These are phyloP conservation scores for Cerioporus squamosus DNA, from an alignment of 1,284 basidiomycete species.

Conservation along the genomic window DNA sequence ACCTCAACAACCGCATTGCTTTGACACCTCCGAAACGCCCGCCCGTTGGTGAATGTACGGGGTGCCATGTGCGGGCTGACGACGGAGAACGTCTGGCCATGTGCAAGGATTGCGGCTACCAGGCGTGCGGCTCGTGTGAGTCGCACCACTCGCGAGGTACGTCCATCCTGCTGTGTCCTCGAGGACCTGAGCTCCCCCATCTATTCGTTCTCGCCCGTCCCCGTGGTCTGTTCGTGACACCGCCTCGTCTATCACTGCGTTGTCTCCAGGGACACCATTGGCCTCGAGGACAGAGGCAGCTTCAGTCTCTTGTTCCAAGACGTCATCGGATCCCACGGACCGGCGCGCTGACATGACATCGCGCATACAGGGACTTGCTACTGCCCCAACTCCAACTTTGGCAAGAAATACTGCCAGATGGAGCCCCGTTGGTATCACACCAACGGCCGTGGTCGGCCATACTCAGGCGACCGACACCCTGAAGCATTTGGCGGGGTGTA, in stretches of 20 bases:
- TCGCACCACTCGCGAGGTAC: constrained; percentile 35
- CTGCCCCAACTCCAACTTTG: constrained; percentile 42
- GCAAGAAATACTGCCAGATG: constrained; percentile 38
- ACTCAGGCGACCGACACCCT: constrained; percentile 42
- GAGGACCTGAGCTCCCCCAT: not conserved
- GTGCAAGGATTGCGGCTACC: constrained; percentile 42
- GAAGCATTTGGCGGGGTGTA: constrained; percentile 24
- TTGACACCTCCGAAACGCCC: constrained; percentile 31
- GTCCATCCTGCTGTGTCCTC: constrained; percentile 10
- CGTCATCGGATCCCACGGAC: constrained; percentile 4
- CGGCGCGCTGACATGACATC: constrained; percentile 10
- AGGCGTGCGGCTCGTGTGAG: constrained; percentile 40
- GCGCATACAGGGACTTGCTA: constrained; percentile 40
- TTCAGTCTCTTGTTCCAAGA: not conserved
- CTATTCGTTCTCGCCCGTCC: not conserved
- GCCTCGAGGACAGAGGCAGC: constrained; percentile 12
- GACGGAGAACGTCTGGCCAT: constrained; percentile 27
- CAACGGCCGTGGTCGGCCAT: constrained; percentile 34
- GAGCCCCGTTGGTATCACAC: constrained; percentile 38
- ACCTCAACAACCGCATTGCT: constrained; percentile 23
- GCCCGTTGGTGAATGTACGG: constrained; percentile 39
- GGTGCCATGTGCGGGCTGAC: constrained; percentile 36
- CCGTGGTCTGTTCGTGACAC: not conserved
- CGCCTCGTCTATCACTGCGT: not conserved
- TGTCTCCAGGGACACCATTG: not conserved